Percentiles rank a stretch among this genome's conserved stretches.
phyloP scores from a whole-genome alignment of 148 eudicot species.

The Hydrangea macrophylla region DNA sequence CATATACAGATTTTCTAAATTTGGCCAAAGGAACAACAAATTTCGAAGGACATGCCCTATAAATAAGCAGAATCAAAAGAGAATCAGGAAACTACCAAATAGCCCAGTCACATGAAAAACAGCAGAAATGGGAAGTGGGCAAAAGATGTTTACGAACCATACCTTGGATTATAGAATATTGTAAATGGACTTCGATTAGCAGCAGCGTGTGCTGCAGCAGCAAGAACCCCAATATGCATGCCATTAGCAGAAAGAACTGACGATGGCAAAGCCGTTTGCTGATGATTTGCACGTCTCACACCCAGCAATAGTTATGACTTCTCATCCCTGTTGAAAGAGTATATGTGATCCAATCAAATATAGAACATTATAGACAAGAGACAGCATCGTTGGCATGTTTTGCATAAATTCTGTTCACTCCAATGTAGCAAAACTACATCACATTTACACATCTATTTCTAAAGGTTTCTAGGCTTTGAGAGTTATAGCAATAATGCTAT shows the following conservation, averaged over 20 bases:
- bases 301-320: slow-evolving; percentile 85
- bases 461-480: neutral
- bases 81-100: neutral
- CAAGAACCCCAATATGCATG: slow-evolving; percentile 98
- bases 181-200: slow-evolving; percentile 77
- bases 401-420: neutral
- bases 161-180: slow-evolving; percentile 95
- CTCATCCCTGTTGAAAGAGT: slow-evolving; percentile 54
- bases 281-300: slow-evolving; percentile 89
- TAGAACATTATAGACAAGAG: neutral
- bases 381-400: neutral
- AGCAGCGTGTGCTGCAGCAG: slow-evolving; percentile 98
- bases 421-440: neutral
- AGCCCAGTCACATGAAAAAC: neutral
- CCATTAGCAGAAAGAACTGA: slow-evolving; percentile 95
- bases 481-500: neutral
- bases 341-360: neutral
- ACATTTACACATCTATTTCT: neutral
- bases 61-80: slow-evolving; percentile 15
- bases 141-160: neutral
- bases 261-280: slow-evolving; percentile 85
- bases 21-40: slow-evolving; percentile 81
- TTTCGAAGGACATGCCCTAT: slow-evolving; percentile 95
- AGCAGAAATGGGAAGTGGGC: neutral
- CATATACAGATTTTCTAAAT: slow-evolving; percentile 69